Evolutionary conservation across 441 rosid genomes (phyloP), one percentile per base, ranked within the genome.

Genomic region (Cnidoscolus chayamansa): DNA sequence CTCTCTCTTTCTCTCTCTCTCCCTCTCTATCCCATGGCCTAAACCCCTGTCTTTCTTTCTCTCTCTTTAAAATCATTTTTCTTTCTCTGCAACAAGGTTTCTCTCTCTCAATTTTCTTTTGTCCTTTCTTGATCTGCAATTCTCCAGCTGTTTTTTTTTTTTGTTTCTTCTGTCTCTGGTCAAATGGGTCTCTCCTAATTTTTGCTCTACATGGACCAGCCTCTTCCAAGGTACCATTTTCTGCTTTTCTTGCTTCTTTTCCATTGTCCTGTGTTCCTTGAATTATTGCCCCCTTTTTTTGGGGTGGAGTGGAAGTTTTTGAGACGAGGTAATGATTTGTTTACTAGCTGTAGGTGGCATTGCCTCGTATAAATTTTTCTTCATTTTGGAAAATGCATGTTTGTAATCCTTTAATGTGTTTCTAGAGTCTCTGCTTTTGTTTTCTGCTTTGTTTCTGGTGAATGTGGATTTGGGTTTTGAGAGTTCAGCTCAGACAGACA

Each of bases 41-140:
- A 25, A 25, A 25, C 25, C 25, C 25, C 25, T 25, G 25, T 25
- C 25, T 62, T 5, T 40, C 45, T 40, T 7, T 40, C 72, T 61
- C 66, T 72, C 63, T 75, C 60, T 8, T 17, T 30, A 67, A 71
- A 40, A 67, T 53, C 51, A n/a, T 37, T 58, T 25, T 56, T 54
- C 30, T 62, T 47, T 68, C 57, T 54, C 68, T 61, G 17, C 43
- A 51, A 57, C 59, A 25, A 63, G 17, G 17, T 80, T 15, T 71
- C 67, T 47, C 68, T n/a, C 35, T 25, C 73, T 15, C 15, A 13
- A 8, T 16, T 57, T 63, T 43, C 3, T 40, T 35, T 66, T 49
- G 53, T 25, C 30, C 50, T 57, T 68, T 61, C 81, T 72, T 84
- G 89, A 86, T 89, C 92, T 83, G 81, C 81, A 79, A 76, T 60